These are phyloP conservation scores for Metarhizium rileyi DNA, from an alignment of 2,329 filamentous ascomycete species.

Conservation along the genomic window DNA sequence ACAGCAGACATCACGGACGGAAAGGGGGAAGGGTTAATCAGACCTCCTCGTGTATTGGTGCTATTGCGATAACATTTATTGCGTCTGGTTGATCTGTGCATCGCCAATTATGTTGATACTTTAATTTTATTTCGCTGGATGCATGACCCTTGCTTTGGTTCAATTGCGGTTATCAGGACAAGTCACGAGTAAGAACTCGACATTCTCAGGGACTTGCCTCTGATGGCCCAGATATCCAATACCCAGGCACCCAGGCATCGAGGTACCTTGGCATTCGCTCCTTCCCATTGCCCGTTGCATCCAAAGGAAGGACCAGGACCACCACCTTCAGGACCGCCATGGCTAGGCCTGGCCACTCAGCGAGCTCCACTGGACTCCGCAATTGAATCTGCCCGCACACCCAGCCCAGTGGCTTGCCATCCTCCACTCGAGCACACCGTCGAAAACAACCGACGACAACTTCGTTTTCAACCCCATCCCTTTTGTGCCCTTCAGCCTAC, in stretches of 20 bases:
- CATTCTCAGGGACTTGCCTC: not conserved
- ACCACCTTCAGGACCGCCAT: not conserved
- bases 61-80: no score
- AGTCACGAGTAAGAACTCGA: not conserved
- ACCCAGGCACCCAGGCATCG: no score
- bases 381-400: conserved; percentile 3
- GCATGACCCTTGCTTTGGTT: not conserved
- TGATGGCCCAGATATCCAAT: no score
- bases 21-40: no score
- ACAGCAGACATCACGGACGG: no score
- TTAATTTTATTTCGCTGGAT: not conserved
- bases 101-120: no score
- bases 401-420: conserved; percentile 4
- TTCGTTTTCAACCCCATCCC: conserved; percentile 1
- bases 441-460: conserved; percentile 7
- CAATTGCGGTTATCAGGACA: not conserved
- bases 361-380: conserved; percentile 8
- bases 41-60: no score
- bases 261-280: not conserved
- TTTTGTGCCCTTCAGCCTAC: not conserved
- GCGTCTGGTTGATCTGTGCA: no score
- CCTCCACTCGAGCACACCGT: not conserved
- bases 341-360: conserved; percentile 5
- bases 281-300: not conserved
- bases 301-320: not conserved